Conservation (phyloP, 2,329 filamentous ascomycete species). For the Phaeosphaeria sp. region DNA sequence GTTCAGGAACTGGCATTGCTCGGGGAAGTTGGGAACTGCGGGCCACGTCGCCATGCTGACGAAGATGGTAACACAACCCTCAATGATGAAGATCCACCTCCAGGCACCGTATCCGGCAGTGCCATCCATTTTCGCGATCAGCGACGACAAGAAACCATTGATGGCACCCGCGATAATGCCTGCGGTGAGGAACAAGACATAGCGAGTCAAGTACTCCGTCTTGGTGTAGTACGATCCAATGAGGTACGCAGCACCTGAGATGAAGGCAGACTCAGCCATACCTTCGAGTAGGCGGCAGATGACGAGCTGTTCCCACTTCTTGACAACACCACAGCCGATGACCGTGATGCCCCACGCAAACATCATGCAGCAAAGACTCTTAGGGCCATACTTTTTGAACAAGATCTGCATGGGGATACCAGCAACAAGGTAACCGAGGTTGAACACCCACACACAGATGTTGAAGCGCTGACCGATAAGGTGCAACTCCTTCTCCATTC, state of each 20-base stretch:
- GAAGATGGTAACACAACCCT: conserved; percentile 61
- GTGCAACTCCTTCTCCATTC: conserved; percentile 44
- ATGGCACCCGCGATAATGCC: conserved; percentile 63
- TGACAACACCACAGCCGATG: conserved; percentile 39
- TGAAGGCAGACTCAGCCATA: conserved; percentile 39
- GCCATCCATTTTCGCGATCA: conserved; percentile 45
- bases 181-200: conserved; percentile 61
- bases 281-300: conserved; percentile 40
- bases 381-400: conserved; percentile 45
- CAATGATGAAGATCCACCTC: conserved; percentile 66
- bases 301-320: conserved; percentile 35
- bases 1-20: conserved; percentile 57
- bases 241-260: conserved; percentile 37
- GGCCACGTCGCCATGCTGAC: conserved; percentile 57
- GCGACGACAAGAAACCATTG: conserved; percentile 60
- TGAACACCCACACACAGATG: conserved; percentile 48
- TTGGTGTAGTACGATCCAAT: conserved; percentile 56
- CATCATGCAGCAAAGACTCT: conserved; percentile 45
- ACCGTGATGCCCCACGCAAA: conserved; percentile 43
- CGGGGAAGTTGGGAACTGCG: conserved; percentile 59
- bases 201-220: conserved; percentile 60
- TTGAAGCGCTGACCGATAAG: conserved; percentile 48
- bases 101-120: conserved; percentile 30
- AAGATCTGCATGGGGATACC: conserved; percentile 43
- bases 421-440: conserved; percentile 45